Base-by-base conservation (phyloP, 768 basidiomycete species). In the Tylopilus subfusipes region DNA sequence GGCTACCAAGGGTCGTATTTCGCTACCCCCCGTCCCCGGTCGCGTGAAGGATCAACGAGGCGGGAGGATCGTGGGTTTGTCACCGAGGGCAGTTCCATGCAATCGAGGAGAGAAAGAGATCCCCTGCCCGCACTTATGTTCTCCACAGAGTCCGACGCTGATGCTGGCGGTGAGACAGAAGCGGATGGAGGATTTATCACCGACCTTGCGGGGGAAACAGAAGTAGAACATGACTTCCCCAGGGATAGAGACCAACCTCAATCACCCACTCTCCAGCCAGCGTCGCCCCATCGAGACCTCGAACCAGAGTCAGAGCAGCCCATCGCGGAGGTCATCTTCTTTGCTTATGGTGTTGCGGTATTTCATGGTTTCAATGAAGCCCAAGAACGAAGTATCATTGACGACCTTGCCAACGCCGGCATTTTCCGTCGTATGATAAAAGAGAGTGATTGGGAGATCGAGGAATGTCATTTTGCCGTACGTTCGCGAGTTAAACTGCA, bases 1-100 rank as follows among this genome's bases (percentile, higher is more conserved):
- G 92, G 91, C 0, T 95, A 96, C 67, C 85, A 93, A 65, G 92
- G 88, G 14, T 79, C 86, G 1, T 96, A 95, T 66, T 96, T 95
- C 70, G 69, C 73, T 43, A 45, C 50, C 6, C 45, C 63, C 1
- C 57, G 48, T 29, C 65, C 55, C 18, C 57, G 55, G 0, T 59
- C 64, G 25, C 62, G 54, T 16, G 65, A 66, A 33, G 63, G 57
- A 27, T 44, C 42, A 13, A 38, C 55, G 16, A 55, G 63, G 31
- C 55, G 18, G 1, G 58, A 60, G 31, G 57, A 63, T 18, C 63
- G 65, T 22, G 65, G 65, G 0, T 66, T 60, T 39, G 54, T 68
- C 38, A 66, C 61, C 4, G 63, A 68, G 10, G 63, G 61, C 30
- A 67, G 69, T 29, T 58, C 51, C 24, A 27, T 53, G 4, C 48